A percentile compares a stretch with the other conserved stretches of the same genome.
phyloP scores from a whole-genome alignment of 176 grass and related monocot species.

The Oropetium thomaeum region DNA sequence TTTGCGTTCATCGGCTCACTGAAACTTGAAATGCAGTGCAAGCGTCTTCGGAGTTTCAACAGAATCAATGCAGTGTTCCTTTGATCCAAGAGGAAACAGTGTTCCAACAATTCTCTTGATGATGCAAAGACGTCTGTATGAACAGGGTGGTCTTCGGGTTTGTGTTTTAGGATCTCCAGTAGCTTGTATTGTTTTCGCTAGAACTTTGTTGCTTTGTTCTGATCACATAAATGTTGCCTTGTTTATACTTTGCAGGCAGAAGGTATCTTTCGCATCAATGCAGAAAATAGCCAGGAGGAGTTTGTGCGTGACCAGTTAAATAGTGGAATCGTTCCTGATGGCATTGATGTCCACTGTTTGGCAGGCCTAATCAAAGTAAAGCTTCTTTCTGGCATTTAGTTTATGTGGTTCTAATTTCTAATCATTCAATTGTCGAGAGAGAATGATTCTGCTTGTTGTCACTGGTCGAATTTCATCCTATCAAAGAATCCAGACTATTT shows the following conservation, averaged over 20 bases:
- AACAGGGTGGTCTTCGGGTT: slow-evolving; percentile 62
- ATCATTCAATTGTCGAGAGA: slow-evolving; percentile 3
- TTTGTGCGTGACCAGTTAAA: slow-evolving; percentile 74
- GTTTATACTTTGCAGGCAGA: slow-evolving; percentile 61
- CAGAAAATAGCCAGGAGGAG: slow-evolving; percentile 76
- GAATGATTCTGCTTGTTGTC: background rate
- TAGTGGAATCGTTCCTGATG: slow-evolving; percentile 58
- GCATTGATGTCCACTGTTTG: slow-evolving; percentile 78
- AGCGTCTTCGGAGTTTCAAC: slow-evolving; percentile 79
- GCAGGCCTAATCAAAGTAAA: slow-evolving; percentile 84
- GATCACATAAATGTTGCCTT: slow-evolving; percentile 12
- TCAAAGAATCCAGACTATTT: background rate
- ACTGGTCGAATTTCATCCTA: background rate
- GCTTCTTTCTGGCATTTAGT: background rate
- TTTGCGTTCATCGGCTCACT: background rate
- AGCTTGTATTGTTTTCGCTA: background rate
- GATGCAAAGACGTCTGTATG: slow-evolving; percentile 73
- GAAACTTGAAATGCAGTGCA: slow-evolving; percentile 45
- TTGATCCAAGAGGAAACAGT: slow-evolving; percentile 83
- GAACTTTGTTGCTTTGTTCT: background rate
- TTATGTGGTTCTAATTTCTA: slow-evolving; percentile 16
- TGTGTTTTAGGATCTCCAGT: background rate
- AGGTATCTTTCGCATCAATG: slow-evolving; percentile 84
- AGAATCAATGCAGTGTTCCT: slow-evolving; percentile 79
- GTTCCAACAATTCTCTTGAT: slow-evolving; percentile 75